Evolutionary conservation across 1,284 basidiomycete species (phyloP).

Genomic region (Kalmanozyma brasiliensis): DNA sequence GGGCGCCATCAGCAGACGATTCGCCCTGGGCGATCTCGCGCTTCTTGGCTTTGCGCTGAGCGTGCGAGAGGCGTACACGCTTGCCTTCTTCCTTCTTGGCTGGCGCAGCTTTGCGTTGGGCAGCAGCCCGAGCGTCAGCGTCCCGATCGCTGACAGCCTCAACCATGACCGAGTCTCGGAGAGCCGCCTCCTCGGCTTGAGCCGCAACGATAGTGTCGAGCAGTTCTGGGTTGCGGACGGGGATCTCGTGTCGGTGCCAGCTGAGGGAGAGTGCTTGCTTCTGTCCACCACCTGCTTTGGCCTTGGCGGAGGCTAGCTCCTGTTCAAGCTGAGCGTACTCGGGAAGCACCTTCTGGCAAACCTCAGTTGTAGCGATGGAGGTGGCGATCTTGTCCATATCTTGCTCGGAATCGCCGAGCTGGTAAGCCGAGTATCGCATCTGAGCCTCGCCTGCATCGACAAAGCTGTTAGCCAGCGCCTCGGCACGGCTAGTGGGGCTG

Average conservation of each 20-base stretch:
- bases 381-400: slow-evolving; percentile 86
- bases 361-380: slow-evolving; percentile 72
- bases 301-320: slow-evolving; percentile 68
- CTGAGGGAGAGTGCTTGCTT: slow-evolving; percentile 73
- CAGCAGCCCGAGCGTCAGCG: slow-evolving; percentile 6
- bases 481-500: slow-evolving; percentile 83
- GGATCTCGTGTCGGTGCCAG: slow-evolving; percentile 86
- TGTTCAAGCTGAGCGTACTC: slow-evolving; percentile 75
- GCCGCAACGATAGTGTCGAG: slow-evolving; percentile 86
- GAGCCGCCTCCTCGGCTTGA: slow-evolving; percentile 77
- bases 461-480: slow-evolving; percentile 86
- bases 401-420: slow-evolving; percentile 75
- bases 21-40: slow-evolving; percentile 35
- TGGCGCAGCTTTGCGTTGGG: slow-evolving; percentile 13
- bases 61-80: slow-evolving; percentile 58
- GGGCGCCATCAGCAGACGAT: slow-evolving; percentile 26
- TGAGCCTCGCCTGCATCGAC: slow-evolving; percentile 89
- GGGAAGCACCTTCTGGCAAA: slow-evolving; percentile 75
- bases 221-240: slow-evolving; percentile 88
- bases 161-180: slow-evolving; percentile 64
- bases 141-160: slow-evolving; percentile 29
- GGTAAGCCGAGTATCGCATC: slow-evolving; percentile 91
- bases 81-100: slow-evolving; percentile 24
- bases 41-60: slow-evolving; percentile 64
- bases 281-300: slow-evolving; percentile 61